A percentile compares a stretch with the other conserved stretches of the same genome.
phyloP scores from a whole-genome alignment of 805 yeast genomes.

The Starmerella scarabaei region DNA sequence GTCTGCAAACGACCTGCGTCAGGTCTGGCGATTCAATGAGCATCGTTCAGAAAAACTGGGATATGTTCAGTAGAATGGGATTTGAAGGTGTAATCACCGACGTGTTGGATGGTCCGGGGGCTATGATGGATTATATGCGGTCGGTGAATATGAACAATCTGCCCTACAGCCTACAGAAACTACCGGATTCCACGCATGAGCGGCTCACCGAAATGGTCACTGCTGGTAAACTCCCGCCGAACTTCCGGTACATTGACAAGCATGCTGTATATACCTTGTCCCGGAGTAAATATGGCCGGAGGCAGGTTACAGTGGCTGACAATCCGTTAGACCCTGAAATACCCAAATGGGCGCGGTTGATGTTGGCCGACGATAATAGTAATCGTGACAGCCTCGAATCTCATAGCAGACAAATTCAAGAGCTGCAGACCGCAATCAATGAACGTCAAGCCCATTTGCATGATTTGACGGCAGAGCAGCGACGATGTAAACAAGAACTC shows the following conservation, averaged over 20 bases:
- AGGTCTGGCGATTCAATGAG: too few relatives aligned
- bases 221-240: conserved; percentile 1
- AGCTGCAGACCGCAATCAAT: conserved; percentile 1
- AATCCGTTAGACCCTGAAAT: background rate
- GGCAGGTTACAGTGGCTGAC: conserved; percentile 1
- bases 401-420: background rate
- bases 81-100: conserved; percentile 74
- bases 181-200: background rate
- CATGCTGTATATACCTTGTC: background rate
- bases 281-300: conserved; percentile 8
- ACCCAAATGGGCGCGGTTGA: conserved; percentile 4
- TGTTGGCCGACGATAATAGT: too few relatives aligned
- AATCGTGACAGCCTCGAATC: too few relatives aligned
- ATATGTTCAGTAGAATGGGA: conserved; percentile 38
- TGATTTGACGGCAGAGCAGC: too few relatives aligned
- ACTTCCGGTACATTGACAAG: background rate
- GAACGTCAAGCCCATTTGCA: too few relatives aligned
- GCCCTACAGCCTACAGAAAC: conserved; percentile 48
- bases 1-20: too few relatives aligned
- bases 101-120: conserved; percentile 55
- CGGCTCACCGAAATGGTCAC: background rate
- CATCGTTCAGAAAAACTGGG: conserved; percentile 10
- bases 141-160: conserved; percentile 32
- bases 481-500: too few relatives aligned
- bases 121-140: conserved; percentile 37